Evolutionary conservation across 805 yeast genomes (phyloP), one percentile per base, ranked within the genome.

Genomic region (Candida wancherniae): DNA sequence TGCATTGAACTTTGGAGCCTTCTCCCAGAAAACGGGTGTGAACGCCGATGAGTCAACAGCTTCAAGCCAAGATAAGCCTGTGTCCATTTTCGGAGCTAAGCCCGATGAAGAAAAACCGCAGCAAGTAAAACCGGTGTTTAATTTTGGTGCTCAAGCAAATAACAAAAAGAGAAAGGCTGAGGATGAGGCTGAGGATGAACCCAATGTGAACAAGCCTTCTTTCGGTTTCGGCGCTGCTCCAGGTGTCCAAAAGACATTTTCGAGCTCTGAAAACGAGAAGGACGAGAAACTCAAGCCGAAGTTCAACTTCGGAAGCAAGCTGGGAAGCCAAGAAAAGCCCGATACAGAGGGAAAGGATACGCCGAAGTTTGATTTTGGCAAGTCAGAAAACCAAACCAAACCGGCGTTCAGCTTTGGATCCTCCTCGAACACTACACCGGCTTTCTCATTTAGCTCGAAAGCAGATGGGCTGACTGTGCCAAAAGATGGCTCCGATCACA

Each of bases 31-130:
- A 18, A 20, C 21, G 3, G 13, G 13, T 15, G 24, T 15, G n/a
- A 21, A 9, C 8, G 19, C 13, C 13, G 15, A 10, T 5, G 6
- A 17, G 6, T n/a, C n/a, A n/a, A n/a, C n/a, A n/a, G n/a, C n/a
- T n/a, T n/a, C n/a, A n/a, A n/a, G n/a, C n/a, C n/a, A n/a, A n/a
- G n/a, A n/a, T n/a, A 26, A 29, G 11, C 31, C 36, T 5, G 26
- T 32, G 4, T 34, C 29, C 22, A 34, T 24, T 25, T 37, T 37
- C 15, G 42, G 36, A 7, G 14, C 31, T 8, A 33, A 37, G 9
- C 23, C 26, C 15, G 26, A 22, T 7, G 24, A 20, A 2, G 13
- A 13, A n/a, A 17, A 23, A 10, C 13, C 24, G 20, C 12, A 11
- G 20, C 22, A 5, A 14, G 11, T 15, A 22, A 23, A 4, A 15